A percentile compares a stretch with the other conserved stretches of the same genome.
These are phyloP conservation scores for Esteya vermicola DNA, from an alignment of 2,329 filamentous ascomycete genomes.

Conservation along the genomic window DNA sequence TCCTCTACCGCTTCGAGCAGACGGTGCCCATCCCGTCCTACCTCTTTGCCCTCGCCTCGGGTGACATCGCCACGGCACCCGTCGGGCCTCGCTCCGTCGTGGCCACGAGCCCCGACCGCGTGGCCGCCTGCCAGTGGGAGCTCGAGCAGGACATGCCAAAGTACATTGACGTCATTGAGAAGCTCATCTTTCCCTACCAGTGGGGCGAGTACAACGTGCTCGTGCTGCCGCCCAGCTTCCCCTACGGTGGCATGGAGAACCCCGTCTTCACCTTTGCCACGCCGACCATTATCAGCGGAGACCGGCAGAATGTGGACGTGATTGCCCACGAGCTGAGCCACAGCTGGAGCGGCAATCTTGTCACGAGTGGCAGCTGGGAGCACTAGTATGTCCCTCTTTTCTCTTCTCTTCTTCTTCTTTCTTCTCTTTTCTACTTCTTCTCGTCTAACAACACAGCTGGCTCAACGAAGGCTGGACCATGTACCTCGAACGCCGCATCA, in stretches of 20 bases:
- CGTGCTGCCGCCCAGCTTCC: constrained; percentile 79
- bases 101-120: constrained; percentile 75
- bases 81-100: constrained; percentile 79
- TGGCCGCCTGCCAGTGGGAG: constrained; percentile 77
- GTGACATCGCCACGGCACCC: constrained; percentile 71
- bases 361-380: constrained; percentile 68
- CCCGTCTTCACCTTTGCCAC: constrained; percentile 92
- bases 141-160: constrained; percentile 80
- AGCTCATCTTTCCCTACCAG: constrained; percentile 68
- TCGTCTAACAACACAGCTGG: constrained; percentile 33
- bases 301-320: constrained; percentile 84
- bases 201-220: constrained; percentile 96
- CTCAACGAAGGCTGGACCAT: constrained; percentile 79
- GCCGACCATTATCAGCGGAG: constrained; percentile 83
- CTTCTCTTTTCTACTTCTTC: background rate
- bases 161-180: constrained; percentile 78
- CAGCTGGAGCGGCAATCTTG: constrained; percentile 81
- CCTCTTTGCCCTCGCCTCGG: constrained; percentile 79
- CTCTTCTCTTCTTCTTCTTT: too few species aligned
- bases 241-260: constrained; percentile 84
- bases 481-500: constrained; percentile 80
- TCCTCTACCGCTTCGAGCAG: constrained; percentile 76
- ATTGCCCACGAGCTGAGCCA: constrained; percentile 74
- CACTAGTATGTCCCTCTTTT: constrained; percentile 44
- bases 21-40: constrained; percentile 88